Conservation (phyloP, 345 rosid species). For the Pugionium dolabratum region DNA sequence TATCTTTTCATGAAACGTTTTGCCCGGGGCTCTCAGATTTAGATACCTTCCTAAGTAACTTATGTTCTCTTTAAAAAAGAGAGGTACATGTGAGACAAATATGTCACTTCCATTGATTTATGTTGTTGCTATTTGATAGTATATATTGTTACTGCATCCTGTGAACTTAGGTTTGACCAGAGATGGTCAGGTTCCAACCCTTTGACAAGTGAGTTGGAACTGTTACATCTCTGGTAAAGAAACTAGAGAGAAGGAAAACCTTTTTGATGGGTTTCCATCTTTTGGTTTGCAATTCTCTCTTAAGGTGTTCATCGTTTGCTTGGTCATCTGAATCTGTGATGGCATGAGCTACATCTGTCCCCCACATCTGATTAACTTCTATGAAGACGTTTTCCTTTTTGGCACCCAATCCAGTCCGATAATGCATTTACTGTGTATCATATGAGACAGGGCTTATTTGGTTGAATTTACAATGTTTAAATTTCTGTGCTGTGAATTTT, state of each 20-base stretch:
- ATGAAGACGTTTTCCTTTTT: conserved; percentile 15
- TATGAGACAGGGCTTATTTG: not conserved
- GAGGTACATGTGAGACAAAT: not conserved
- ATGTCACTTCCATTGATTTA: not conserved
- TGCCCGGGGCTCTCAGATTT: not conserved
- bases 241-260: conserved; percentile 40
- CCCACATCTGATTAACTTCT: conserved; percentile 28
- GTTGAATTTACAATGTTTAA: not conserved
- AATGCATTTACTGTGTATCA: not conserved
- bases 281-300: conserved; percentile 37
- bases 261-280: conserved; percentile 48
- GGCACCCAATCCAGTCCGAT: not conserved
- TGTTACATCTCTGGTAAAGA: conserved; percentile 58
- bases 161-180: conserved; percentile 18
- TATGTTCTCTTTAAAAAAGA: not conserved
- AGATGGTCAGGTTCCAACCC: conserved; percentile 47
- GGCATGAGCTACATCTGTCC: conserved; percentile 58
- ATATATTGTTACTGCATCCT: not conserved
- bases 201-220: conserved; percentile 36
- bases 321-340: conserved; percentile 38
- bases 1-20: not conserved
- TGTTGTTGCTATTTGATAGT: not conserved
- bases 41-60: not conserved
- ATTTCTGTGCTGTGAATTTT: not conserved
- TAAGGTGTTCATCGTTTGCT: conserved; percentile 55